Base-by-base conservation (phyloP, 129 eudicot species). In the Apium graveolens region DNA sequence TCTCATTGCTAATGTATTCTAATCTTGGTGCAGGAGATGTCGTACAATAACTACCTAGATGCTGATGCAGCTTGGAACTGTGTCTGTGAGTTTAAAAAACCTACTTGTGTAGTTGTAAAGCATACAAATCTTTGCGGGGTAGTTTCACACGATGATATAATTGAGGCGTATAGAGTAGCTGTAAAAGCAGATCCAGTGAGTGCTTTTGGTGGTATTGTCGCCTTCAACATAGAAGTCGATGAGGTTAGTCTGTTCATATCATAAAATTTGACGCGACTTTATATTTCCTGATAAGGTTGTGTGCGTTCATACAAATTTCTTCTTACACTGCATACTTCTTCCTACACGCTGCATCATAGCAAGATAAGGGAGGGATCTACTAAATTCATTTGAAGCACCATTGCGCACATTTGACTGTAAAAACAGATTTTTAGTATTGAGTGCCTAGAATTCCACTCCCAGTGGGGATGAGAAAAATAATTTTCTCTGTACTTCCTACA, bases 31-130 rank as follows among this genome's bases (percentile, higher is more conserved):
- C 95, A 96, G 99, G 97, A 96, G 66, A 96, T 96, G 99, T 96
- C 99, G 0, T 96, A 96, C 81, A 96, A 96, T 82, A 96, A 92
- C 79, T 92, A 92, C 83, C 84, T 92, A 62, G 99, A 96, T 79
- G 97, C 99, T 70, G 99, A 92, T 84, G 99, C 99, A 77, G 99
- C 97, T 60, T 96, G 97, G 99, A 96, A 92, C 76, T 96, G 99
- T 79, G 97, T 96, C 45, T 92, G 97, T 60, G 97, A 96, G 78
- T 96, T 95, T 70, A 85, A 83, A 38, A 89, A 86, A 72, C 99
- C 99, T 5, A 92, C 97, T 1, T 96, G 97, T 76, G 99, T 96
- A 57, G 89, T 92, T 80, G 97, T 96, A 77, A 96, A 96, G 85
- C 99, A 96, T 69, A 92, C 99, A 78, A 96, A 96, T 80, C 97